Base-by-base conservation (phyloP, 208 protist genomes). In the Endotrypanum monterogeii region DNA sequence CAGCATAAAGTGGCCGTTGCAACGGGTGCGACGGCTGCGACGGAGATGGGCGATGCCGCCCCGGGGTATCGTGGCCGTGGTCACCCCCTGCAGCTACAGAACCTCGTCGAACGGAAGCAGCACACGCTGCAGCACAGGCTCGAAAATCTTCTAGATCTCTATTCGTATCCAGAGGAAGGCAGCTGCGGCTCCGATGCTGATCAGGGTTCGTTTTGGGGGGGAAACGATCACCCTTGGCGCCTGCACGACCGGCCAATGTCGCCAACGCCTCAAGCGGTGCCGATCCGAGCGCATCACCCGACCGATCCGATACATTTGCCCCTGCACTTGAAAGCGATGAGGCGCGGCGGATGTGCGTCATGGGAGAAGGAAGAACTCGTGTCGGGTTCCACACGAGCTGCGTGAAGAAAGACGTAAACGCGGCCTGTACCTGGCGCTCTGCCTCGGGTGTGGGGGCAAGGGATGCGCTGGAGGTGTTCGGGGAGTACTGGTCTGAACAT, bases 381-480 rank as follows among this genome's bases (percentile, higher is more conserved):
- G n/a, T 25, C 25, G 52, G 32, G 44, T 74, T 67, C 75, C 75
- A 80, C 41, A 80, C 60, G 18, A 80, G 62, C 4, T 74, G 41
- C 11, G 62, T 66, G 48, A 80, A 80, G 51, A 60, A 80, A 14
- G 58, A 41, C 0, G 68, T 80, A 41, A 80, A 80, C 37, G 67
- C 60, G 16, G 75, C 75, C 28, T 71, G 48, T 54, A 39, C 69
- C 18, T 44, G 48, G 18, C 58, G 60, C 46, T 74, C 69, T 4
- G 30, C 60, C 41, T 80, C 75, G 50, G 57, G 70, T 12, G 57
- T 58, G 8, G 74, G 68, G 2, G 67, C 67, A 7, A 69, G 62
- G 32, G 67, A 57, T 30, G 20, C 46, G 66, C 25, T 30, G 18
- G 20, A 23, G 66, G 25, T 12, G 51, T 2, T 56, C 30, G 20